These are phyloP conservation scores for Clausena lansium DNA, from an alignment of 345 rosid species.

Conservation along the genomic window DNA sequence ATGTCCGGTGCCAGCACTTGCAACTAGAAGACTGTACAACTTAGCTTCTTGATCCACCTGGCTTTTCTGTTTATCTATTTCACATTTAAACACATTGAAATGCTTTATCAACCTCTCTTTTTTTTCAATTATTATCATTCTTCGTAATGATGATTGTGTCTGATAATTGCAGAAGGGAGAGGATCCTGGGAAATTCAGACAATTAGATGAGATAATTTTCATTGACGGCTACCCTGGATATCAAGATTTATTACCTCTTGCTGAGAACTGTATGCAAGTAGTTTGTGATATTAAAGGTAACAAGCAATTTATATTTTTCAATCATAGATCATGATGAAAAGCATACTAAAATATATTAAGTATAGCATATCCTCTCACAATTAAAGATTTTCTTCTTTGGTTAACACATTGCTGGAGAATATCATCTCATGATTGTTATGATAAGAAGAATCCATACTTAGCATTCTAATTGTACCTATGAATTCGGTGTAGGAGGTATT, in stretches of 20 bases:
- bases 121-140: not conserved
- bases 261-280: slow-evolving; percentile 69
- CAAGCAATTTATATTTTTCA: slow-evolving; percentile 9
- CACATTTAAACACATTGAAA: not conserved
- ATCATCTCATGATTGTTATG: not conserved
- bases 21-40: not conserved
- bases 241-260: slow-evolving; percentile 51
- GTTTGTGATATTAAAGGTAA: slow-evolving; percentile 88
- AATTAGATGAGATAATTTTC: slow-evolving; percentile 75
- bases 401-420: not conserved
- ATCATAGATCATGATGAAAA: slow-evolving; percentile 2
- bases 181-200: slow-evolving; percentile 86
- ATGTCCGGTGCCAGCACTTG: not conserved
- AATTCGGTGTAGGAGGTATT: not conserved
- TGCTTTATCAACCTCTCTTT: not conserved
- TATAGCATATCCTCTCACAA: not conserved
- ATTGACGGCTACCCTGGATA: slow-evolving; percentile 69
- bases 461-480: not conserved
- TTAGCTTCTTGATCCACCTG: not conserved
- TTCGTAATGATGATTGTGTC: not conserved
- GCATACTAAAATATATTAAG: not conserved
- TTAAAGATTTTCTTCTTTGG: slow-evolving; percentile 1
- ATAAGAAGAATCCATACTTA: not conserved
- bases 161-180: slow-evolving; percentile 60
- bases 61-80: not conserved